Percentiles rank a stretch among this genome's conserved stretches.
These are phyloP conservation scores for Ramaria sp. DNA, from an alignment of 768 basidiomycete species.

Conservation along the genomic window DNA sequence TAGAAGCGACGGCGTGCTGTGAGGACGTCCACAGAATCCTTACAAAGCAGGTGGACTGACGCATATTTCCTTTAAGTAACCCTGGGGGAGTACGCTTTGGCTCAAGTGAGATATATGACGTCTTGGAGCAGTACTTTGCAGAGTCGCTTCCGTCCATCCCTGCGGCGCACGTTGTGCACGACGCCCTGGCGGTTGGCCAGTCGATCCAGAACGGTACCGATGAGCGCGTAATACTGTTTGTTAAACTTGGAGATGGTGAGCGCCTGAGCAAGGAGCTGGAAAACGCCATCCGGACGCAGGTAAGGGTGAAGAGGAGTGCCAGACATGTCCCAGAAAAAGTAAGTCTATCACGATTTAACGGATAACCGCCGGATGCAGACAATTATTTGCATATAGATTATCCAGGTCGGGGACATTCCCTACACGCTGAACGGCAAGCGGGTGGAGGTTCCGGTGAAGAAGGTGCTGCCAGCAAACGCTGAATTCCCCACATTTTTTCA, in stretches of 20 bases:
- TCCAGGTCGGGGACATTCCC: constrained; percentile 61
- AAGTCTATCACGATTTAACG: constrained; percentile 15
- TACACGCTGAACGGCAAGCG: constrained; percentile 76
- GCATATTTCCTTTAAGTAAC: constrained; percentile 33
- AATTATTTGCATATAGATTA: constrained; percentile 35
- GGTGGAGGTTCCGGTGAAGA: constrained; percentile 71
- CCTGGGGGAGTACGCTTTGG: constrained; percentile 80
- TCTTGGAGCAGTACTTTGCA: constrained; percentile 55
- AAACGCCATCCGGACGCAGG: constrained; percentile 46
- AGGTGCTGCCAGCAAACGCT: constrained; percentile 28
- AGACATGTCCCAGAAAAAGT: constrained; percentile 71
- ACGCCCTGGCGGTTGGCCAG: constrained; percentile 65
- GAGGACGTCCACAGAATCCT: constrained; percentile 19
- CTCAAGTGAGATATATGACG: constrained; percentile 72
- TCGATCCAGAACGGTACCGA: constrained; percentile 53
- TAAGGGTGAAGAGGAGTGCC: constrained; percentile 54
- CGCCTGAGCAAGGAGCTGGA: constrained; percentile 40
- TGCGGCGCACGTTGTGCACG: constrained; percentile 34
- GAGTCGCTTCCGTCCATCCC: constrained; percentile 25
- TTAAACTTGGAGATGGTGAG: constrained; percentile 47
- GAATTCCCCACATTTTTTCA: not conserved
- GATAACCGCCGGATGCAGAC: not conserved
- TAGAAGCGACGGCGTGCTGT: constrained; percentile 74
- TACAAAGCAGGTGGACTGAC: constrained; percentile 3
- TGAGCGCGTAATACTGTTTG: constrained; percentile 68